Evolutionary conservation across 129 eudicot species (phyloP).

Genomic region (Scalesia atractyloides): DNA sequence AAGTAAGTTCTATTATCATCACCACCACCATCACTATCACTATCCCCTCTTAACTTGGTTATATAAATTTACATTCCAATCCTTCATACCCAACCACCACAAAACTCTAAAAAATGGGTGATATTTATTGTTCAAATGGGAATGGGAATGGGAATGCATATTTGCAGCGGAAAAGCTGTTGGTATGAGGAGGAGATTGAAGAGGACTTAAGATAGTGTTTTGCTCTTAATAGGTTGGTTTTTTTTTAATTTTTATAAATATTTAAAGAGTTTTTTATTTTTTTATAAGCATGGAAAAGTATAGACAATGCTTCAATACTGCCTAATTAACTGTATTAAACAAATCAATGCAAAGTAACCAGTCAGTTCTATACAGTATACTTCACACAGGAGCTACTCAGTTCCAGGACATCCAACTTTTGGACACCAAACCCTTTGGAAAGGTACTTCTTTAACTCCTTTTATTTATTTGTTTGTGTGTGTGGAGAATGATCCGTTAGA

Average conservation of each 20-base stretch:
- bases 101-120: slow-evolving; percentile 53
- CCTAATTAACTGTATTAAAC: slow-evolving; percentile 29
- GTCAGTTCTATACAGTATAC: slow-evolving; percentile 49
- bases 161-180: slow-evolving; percentile 74
- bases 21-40: slow-evolving; percentile 5
- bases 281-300: background rate
- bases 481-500: too few relatives aligned
- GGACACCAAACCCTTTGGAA: slow-evolving; percentile 94
- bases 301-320: background rate
- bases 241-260: background rate
- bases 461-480: background rate
- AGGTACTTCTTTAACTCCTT: slow-evolving; percentile 40
- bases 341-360: slow-evolving; percentile 18
- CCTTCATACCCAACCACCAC: slow-evolving; percentile 23
- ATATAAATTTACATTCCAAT: slow-evolving; percentile 25
- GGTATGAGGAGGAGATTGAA: slow-evolving; percentile 88
- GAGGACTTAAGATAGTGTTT: slow-evolving; percentile 83
- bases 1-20: slow-evolving; percentile 22
- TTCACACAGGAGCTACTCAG: slow-evolving; percentile 82
- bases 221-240: slow-evolving; percentile 63
- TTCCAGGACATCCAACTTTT: slow-evolving; percentile 86
- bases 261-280: background rate
- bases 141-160: slow-evolving; percentile 38
- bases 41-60: background rate
- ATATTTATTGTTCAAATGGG: slow-evolving; percentile 49